Evolutionary conservation across 495 filamentous ascomycete genomes (phyloP).

Genomic region (Achaetomiella virescens): DNA sequence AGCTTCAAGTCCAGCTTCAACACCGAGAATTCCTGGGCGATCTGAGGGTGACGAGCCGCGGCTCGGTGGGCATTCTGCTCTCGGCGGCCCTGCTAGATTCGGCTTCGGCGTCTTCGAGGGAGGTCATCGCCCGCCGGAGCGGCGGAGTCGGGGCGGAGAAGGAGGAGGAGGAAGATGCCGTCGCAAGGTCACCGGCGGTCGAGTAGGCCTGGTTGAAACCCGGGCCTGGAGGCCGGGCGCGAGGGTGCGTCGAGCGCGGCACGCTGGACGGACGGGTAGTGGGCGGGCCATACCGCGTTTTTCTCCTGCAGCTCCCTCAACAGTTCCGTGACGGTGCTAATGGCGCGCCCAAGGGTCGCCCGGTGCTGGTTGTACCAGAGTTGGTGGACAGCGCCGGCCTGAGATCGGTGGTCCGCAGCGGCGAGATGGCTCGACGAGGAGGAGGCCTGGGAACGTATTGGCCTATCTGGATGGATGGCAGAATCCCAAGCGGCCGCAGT

Average conservation of each 20-base stretch:
- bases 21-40: slow-evolving; percentile 92
- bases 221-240: slow-evolving; percentile 37
- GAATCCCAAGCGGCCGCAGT: slow-evolving; percentile 30
- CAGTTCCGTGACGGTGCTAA: slow-evolving; percentile 76
- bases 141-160: slow-evolving; percentile 36
- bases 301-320: slow-evolving; percentile 72
- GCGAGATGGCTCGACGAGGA: slow-evolving; percentile 20
- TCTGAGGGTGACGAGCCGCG: slow-evolving; percentile 80
- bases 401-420: slow-evolving; percentile 35
- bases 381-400: slow-evolving; percentile 44
- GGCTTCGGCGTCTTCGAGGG: slow-evolving; percentile 53
- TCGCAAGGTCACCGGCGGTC: slow-evolving; percentile 29
- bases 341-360: slow-evolving; percentile 73
- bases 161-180: slow-evolving; percentile 12
- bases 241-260: slow-evolving; percentile 43
- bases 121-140: slow-evolving; percentile 69
- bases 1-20: slow-evolving; percentile 92
- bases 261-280: slow-evolving; percentile 82
- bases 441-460: slow-evolving; percentile 31
- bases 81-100: slow-evolving; percentile 70
- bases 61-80: slow-evolving; percentile 49
- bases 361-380: slow-evolving; percentile 81
- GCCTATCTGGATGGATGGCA: slow-evolving; percentile 61
- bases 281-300: slow-evolving; percentile 87
- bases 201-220: slow-evolving; percentile 51